These are phyloP conservation scores for Bryopsis sp. DNA, from an alignment of 139 green algal species.

Conservation along the genomic window DNA sequence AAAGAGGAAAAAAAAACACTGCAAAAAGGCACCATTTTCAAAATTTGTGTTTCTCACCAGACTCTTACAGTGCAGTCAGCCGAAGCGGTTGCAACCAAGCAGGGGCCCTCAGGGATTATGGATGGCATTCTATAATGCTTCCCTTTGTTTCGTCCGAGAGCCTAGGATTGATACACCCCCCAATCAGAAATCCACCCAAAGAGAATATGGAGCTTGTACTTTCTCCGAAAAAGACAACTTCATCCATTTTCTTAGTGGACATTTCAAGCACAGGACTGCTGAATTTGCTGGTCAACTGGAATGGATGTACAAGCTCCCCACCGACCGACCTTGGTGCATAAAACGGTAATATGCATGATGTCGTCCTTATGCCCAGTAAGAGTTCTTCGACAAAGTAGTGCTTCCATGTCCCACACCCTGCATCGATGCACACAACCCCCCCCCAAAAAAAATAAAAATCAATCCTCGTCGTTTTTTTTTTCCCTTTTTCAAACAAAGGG, in stretches of 20 bases:
- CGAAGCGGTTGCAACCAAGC: slow-evolving; percentile 54
- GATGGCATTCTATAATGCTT: neutral
- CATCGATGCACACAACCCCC: neutral
- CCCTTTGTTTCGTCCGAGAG: neutral
- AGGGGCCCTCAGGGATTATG: neutral
- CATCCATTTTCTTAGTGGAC: too few species aligned
- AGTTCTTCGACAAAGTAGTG: slow-evolving; percentile 72
- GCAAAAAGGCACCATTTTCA: too few species aligned
- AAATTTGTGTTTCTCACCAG: slow-evolving; percentile 55
- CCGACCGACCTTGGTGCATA: neutral
- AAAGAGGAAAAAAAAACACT: too few species aligned
- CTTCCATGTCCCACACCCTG: slow-evolving; percentile 79
- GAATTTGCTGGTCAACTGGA: too few species aligned
- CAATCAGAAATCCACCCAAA: neutral
- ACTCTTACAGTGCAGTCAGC: slow-evolving; percentile 71
- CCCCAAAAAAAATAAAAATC: too few species aligned
- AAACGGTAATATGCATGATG: slow-evolving; percentile 33
- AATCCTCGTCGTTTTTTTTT: too few species aligned
- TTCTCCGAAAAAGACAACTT: too few species aligned
- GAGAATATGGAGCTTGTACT: neutral
- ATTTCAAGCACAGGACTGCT: too few species aligned
- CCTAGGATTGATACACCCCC: too few species aligned
- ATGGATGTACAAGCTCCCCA: neutral
- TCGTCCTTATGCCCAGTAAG: slow-evolving; percentile 77
- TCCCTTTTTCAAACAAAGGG: too few species aligned